These are phyloP conservation scores for Fusarium illudens DNA, from an alignment of 2,329 filamentous ascomycete species.

Conservation along the genomic window DNA sequence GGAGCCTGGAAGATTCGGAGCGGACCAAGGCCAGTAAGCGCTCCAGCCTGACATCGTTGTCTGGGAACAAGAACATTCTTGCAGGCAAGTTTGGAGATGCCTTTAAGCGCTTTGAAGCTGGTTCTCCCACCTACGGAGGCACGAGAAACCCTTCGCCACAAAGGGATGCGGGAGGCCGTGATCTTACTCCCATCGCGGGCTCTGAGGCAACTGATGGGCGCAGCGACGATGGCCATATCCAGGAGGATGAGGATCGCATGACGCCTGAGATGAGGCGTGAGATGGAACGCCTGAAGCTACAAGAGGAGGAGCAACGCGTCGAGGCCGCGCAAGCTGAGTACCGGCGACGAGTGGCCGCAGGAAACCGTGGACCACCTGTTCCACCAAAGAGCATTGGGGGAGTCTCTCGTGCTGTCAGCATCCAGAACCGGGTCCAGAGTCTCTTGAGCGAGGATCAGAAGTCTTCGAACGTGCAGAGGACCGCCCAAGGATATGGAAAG, in stretches of 20 bases:
- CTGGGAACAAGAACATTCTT: slow-evolving; percentile 82
- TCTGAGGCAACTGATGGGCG: slow-evolving; percentile 70
- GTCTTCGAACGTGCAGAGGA: slow-evolving; percentile 66
- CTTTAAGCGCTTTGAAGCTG: slow-evolving; percentile 87
- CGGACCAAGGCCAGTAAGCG: slow-evolving; percentile 70
- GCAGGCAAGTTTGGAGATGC: slow-evolving; percentile 91
- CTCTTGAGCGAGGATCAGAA: slow-evolving; percentile 81
- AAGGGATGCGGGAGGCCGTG: slow-evolving; percentile 58
- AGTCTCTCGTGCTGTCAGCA: slow-evolving; percentile 76
- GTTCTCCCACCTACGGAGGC: slow-evolving; percentile 44
- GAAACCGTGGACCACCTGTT: slow-evolving; percentile 49
- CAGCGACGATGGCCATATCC: slow-evolving; percentile 71
- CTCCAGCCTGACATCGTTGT: slow-evolving; percentile 75
- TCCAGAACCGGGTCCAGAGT: slow-evolving; percentile 90
- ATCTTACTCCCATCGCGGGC: slow-evolving; percentile 75
- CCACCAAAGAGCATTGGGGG: slow-evolving; percentile 66
- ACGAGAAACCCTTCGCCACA: slow-evolving; percentile 59
- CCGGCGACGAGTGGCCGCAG: slow-evolving; percentile 72
- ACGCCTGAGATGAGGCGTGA: slow-evolving; percentile 91
- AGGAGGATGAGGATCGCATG: slow-evolving; percentile 71
- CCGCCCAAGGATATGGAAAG: slow-evolving; percentile 88
- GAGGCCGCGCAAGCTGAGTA: slow-evolving; percentile 91
- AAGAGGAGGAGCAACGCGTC: slow-evolving; percentile 89
- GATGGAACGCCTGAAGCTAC: slow-evolving; percentile 80
- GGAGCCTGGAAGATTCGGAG: slow-evolving; percentile 72